Evolutionary conservation across 768 basidiomycete species (phyloP), one percentile per base, ranked within the genome.

Genomic region (Boletus sp.): DNA sequence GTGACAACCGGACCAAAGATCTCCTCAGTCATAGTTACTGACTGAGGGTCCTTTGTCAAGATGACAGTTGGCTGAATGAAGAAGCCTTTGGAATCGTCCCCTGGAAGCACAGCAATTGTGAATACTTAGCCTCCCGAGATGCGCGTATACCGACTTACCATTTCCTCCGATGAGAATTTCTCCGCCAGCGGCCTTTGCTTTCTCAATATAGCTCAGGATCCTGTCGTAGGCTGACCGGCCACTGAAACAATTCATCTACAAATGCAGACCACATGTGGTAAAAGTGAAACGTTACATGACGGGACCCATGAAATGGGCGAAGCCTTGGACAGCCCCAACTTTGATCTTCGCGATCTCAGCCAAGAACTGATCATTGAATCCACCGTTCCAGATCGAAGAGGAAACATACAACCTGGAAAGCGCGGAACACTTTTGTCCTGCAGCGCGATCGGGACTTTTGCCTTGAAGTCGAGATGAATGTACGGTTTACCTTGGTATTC

Each of bases 1-100:
- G 95, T 96, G 51, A 98, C 65, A 36, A 98, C 95, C 28, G 97
- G 97, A 1, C 97, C 97, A 65, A 99, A 98, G 65, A 99, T 91
- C 76, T 99, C 97, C 63, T 98, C 92, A 7, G 82, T 83, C 84
- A 99, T 91, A 2, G 94, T 95, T 44, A 95, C 73, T 2, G 86
- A 90, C 58, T 83, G 83, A 40, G 97, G 94, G 70, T 98, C 92
- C 68, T 90, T 90, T 64, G 89, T 96, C 57, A 92, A 75, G 66
- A 99, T 95, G 56, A 98, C 85, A 8, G 97, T 99, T 4, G 97
- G 97, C 71, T 94, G 85, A 56, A 99, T 78, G 73, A 88, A 98
- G 80, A 85, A 99, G 8, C 97, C 97, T 67, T 84, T 92, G 24
- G 92, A 93, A 71, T 89, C 88, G 69, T 98, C 92, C 44, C 81